Evolutionary conservation across 768 basidiomycete species (phyloP).

Genomic region (Termitomyces sp.): DNA sequence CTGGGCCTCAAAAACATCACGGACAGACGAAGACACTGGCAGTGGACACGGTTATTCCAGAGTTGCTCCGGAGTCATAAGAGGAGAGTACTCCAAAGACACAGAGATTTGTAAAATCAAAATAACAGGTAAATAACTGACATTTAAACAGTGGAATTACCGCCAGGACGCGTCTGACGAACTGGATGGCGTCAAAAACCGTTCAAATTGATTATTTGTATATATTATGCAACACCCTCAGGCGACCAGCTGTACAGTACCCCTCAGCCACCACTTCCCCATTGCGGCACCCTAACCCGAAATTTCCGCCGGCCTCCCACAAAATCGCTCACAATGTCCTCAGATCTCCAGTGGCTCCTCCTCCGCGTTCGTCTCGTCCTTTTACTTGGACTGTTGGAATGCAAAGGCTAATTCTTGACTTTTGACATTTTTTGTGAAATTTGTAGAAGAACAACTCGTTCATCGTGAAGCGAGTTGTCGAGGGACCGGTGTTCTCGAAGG

Average conservation of each 20-base stretch:
- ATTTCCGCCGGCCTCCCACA: slow-evolving; percentile 12
- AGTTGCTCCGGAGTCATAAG: too few species aligned
- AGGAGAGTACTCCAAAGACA: too few species aligned
- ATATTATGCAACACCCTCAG: slow-evolving; percentile 19
- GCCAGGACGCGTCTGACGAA: not conserved
- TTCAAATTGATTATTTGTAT: slow-evolving; percentile 20
- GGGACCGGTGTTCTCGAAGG: slow-evolving; percentile 80
- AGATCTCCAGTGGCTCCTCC: slow-evolving; percentile 93
- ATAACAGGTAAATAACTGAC: too few species aligned
- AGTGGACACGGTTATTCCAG: too few species aligned
- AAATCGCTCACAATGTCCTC: slow-evolving; percentile 61
- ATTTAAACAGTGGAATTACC: too few species aligned
- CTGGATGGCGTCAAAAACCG: not conserved
- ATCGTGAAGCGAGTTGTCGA: slow-evolving; percentile 72
- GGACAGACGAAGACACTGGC: too few species aligned
- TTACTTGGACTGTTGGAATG: not conserved
- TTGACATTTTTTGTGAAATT: not conserved
- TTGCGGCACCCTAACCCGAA: slow-evolving; percentile 17
- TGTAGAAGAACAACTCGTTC: slow-evolving; percentile 80
- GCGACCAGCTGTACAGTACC: slow-evolving; percentile 33
- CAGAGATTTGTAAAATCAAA: too few species aligned
- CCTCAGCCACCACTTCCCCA: slow-evolving; percentile 30
- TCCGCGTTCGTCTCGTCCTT: slow-evolving; percentile 59
- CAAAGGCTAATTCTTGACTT: slow-evolving; percentile 2
- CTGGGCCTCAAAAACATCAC: too few species aligned